Base-by-base conservation (phyloP, 176 grass and related monocot species). In the Stipa capillata region DNA sequence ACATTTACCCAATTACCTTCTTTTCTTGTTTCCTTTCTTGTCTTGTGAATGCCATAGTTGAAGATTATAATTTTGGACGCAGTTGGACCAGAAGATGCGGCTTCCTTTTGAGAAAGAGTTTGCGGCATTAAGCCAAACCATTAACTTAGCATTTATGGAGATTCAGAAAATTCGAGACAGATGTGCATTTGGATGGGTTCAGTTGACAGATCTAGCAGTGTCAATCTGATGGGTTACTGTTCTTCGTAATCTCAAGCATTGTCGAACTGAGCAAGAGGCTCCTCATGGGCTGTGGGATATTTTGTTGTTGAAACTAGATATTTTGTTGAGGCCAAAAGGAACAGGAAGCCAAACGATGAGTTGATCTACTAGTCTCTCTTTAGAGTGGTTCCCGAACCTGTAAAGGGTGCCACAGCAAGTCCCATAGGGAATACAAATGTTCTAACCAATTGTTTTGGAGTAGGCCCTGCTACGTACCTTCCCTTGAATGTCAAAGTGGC, bases 171-270 rank as follows among this genome's bases (percentile, higher is more conserved):
- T 93, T 36, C 80, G 90, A 79, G 92, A 99, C 52, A 85, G 87
- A 60, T 95, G 92, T 23, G 88, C 90, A 34, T 99, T 89, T 51
- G 96, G 87, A 72, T 99, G 96, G 92, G 88, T 99, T 61, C 79
- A 85, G 23, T 78, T 99, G 57, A 78, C 79, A 40, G 90, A 99
- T 65, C 76, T 95, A 17, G 73, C 83, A 11, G 59, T 99, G 49
- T 99, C 88, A 31, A 85, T 95, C 73, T 93, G 85, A 89, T 77
- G 36, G 51, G 33, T 39, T 18, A 23, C 24, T 33, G 29, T 52
- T 68, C 20, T 44, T 69, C 41, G 25, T 58, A 13, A 80, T 62
- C 18, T 79, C 24, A 39, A 57, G 23, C 25, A 62, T 65, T 33
- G 61, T 23, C 64, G 69, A 56, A 18, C 12, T 31, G 18, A 43